These are phyloP conservation scores for Cupressus sempervirens DNA, from an alignment of 75 land plant genomes.

Conservation along the genomic window DNA sequence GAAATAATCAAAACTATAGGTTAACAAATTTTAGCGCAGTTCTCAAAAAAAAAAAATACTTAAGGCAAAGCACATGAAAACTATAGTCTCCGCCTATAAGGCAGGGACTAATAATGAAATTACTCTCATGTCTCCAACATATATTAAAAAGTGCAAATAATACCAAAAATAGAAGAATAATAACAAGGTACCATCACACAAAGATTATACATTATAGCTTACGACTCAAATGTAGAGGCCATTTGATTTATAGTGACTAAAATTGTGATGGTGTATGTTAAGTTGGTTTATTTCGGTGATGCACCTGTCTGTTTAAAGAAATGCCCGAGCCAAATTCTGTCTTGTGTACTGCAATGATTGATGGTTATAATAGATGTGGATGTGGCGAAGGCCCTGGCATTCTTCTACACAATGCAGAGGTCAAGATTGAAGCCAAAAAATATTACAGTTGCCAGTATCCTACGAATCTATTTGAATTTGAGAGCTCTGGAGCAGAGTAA, in stretches of 20 bases:
- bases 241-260: constrained; percentile 25
- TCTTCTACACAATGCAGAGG: constrained; percentile 27
- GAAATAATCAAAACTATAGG: too few relatives aligned
- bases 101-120: too few relatives aligned
- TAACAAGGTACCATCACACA: too few relatives aligned
- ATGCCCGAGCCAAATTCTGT: constrained; percentile 27
- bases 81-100: too few relatives aligned
- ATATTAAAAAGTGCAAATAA: too few relatives aligned
- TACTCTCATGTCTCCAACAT: too few relatives aligned
- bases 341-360: constrained; percentile 31
- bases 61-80: too few relatives aligned
- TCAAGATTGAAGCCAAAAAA: constrained; percentile 10
- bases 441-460: constrained; percentile 6
- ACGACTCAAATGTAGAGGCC: too few relatives aligned
- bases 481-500: constrained; percentile 6
- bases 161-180: too few relatives aligned
- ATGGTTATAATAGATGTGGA: constrained; percentile 15
- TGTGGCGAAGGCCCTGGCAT: constrained; percentile 13
- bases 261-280: constrained; percentile 16
- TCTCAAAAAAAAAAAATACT: too few relatives aligned
- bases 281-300: constrained; percentile 12
- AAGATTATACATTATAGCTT: too few relatives aligned
- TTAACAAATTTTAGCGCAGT: too few relatives aligned
- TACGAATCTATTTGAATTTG: constrained; percentile 9
- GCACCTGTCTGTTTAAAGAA: constrained; percentile 29